Conservation (phyloP, 768 basidiomycete genomes). For the Pleurotus sapidus region DNA sequence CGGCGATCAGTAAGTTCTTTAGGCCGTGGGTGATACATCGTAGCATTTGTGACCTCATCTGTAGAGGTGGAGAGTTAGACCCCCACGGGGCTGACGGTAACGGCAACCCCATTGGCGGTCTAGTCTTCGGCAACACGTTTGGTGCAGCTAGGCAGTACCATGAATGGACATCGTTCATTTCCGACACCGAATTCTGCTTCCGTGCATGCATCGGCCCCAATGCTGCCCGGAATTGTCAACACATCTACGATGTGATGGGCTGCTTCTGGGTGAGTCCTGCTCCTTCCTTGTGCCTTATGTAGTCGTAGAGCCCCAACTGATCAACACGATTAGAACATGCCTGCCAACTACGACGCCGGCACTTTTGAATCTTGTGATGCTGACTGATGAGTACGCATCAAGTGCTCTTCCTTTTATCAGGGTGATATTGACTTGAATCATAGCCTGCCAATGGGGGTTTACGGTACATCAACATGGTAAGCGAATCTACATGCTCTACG, state of each 20-base stretch:
- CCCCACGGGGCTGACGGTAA: slow-evolving; percentile 49
- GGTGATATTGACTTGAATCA: background rate
- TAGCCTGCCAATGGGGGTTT: slow-evolving; percentile 67
- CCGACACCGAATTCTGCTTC: slow-evolving; percentile 63
- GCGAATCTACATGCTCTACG: background rate
- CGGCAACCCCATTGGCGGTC: slow-evolving; percentile 21
- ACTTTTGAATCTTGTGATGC: slow-evolving; percentile 67
- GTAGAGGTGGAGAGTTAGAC: slow-evolving; percentile 37
- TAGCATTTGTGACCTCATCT: background rate
- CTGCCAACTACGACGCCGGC: slow-evolving; percentile 59
- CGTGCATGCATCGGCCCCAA: slow-evolving; percentile 72
- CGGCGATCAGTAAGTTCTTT: slow-evolving; percentile 37
- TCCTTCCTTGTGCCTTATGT: background rate
- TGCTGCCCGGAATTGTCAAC: slow-evolving; percentile 62
- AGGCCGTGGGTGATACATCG: background rate
- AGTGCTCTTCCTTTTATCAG: background rate
- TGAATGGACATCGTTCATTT: slow-evolving; percentile 87
- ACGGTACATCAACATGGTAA: slow-evolving; percentile 65
- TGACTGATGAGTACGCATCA: slow-evolving; percentile 49
- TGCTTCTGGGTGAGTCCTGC: slow-evolving; percentile 41
- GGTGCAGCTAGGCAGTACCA: slow-evolving; percentile 52
- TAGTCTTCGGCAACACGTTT: slow-evolving; percentile 21
- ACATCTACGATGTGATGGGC: slow-evolving; percentile 75
- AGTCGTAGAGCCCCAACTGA: background rate
- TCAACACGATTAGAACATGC: slow-evolving; percentile 66